Evolutionary conservation across 2,329 filamentous ascomycete genomes (phyloP), one percentile per base, ranked within the genome.

Genomic region (Talaromyces sp.): DNA sequence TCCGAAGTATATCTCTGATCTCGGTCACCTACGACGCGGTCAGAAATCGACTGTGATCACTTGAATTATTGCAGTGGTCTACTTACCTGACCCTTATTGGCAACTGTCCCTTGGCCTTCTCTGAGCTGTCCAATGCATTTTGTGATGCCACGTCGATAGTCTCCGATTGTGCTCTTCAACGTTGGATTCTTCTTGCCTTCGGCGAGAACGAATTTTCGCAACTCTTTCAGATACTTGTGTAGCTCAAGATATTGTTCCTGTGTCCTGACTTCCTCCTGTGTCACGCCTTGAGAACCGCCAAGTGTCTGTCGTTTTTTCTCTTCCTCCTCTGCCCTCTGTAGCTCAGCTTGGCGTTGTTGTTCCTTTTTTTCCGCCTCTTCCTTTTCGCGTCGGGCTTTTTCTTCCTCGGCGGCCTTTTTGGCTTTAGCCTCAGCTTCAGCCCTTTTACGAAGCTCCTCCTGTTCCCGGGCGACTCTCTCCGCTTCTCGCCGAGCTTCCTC

Each of bases 51-150:
- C 22, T 25, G n/a, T n/a, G 5, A 43, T 31, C 4, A 58, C 3
- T 2, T 35, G 2, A 33, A 10, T 15, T 6, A 52, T 25, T 27
- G 45, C 41, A 35, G 13, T 17, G 39, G 35, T 22, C 22, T 50
- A 78, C 81, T 70, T 78, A 89, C 86, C 69, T 85, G 84, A 67
- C 77, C 72, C 60, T 78, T 83, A 70, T 92, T 92, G 25, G 83
- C 84, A 43, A 22, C 35, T 2, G 56, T 62, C 11, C 84, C 85
- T 70, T 85, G 88, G 64, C 86, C 89, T 45, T 84, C 84, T 1
- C 88, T 89, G 33, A 79, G 68, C 73, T 95, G 91, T 7, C 92
- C 91, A 63, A 94, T 84, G 19, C 85, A 87, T 71, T 89, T 90
- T 45, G 86, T 85, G 62, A 95, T 87, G 49, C 88, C 85, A 66